Evolutionary conservation across 371 early-diverging fungal species (phyloP).

Genomic region (Haplosporangium sp.): DNA sequence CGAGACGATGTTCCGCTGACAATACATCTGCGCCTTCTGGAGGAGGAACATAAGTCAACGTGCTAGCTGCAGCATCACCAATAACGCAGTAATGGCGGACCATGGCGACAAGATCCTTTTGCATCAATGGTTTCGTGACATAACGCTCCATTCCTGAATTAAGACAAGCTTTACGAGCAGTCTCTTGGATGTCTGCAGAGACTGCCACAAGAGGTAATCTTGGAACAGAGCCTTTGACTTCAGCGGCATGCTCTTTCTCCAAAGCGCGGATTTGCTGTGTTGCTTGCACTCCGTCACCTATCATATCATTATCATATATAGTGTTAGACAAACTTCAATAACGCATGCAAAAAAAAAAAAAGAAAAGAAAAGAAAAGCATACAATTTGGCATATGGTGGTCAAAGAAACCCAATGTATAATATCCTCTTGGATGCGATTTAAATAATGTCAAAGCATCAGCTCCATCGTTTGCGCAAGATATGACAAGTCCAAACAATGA

Average conservation of each 20-base stretch:
- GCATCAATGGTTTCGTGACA: conserved; percentile 67
- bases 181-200: conserved; percentile 68
- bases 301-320: neutral
- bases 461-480: conserved; percentile 54
- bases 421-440: conserved; percentile 49
- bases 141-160: conserved; percentile 73
- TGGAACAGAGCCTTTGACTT: conserved; percentile 41
- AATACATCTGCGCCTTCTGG: conserved; percentile 17
- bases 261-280: conserved; percentile 64
- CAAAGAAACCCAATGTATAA: conserved; percentile 51
- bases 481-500: conserved; percentile 47
- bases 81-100: conserved; percentile 49
- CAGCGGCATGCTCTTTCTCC: conserved; percentile 51
- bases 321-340: too few species aligned
- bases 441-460: conserved; percentile 39
- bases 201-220: conserved; percentile 68
- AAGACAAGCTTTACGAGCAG: conserved; percentile 63
- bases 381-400: conserved; percentile 56
- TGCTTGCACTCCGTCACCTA: conserved; percentile 69
- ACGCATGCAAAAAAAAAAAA: too few species aligned
- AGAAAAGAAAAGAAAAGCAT: neutral
- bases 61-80: conserved; percentile 46
- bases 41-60: conserved; percentile 30
- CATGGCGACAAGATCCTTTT: conserved; percentile 48
- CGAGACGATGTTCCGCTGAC: neutral